Evolutionary conservation across 1,284 basidiomycete species (phyloP).

Genomic region (Phlebopus sp.): DNA sequence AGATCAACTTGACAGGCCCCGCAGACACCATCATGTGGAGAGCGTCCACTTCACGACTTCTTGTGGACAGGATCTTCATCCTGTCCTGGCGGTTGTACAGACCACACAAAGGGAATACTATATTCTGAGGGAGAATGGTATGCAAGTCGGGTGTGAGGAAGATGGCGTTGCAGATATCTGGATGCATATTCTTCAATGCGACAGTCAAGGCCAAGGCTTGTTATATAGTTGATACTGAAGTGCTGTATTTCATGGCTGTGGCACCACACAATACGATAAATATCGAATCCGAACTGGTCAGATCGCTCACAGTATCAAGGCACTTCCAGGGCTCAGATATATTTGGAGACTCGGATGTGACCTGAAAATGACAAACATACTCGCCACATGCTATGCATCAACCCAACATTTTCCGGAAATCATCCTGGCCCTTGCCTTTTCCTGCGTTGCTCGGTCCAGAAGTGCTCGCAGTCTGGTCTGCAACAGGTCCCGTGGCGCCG

Average conservation of each 20-base stretch:
- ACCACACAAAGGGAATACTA: conserved; percentile 65
- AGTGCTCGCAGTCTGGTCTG: conserved; percentile 11
- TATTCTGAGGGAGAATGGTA: conserved; percentile 67
- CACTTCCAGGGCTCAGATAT: too few species aligned
- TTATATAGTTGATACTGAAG: conserved; percentile 28
- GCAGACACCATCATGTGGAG: conserved; percentile 72
- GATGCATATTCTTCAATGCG: conserved; percentile 57
- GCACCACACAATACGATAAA: too few species aligned
- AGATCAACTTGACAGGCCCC: conserved; percentile 2
- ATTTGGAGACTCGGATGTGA: too few species aligned
- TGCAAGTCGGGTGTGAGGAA: conserved; percentile 74
- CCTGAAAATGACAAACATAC: too few species aligned
- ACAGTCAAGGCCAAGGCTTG: conserved; percentile 38
- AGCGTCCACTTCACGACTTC: conserved; percentile 59
- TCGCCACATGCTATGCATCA: conserved; percentile 6
- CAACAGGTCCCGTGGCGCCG: conserved; percentile 21
- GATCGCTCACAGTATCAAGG: too few species aligned
- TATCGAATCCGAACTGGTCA: too few species aligned
- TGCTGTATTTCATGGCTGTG: too few species aligned
- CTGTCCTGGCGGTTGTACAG: conserved; percentile 62
- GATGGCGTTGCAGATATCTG: conserved; percentile 61
- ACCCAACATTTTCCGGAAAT: conserved; percentile 74
- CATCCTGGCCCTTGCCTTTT: conserved; percentile 63
- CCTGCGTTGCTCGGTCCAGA: conserved; percentile 20
- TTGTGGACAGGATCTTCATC: conserved; percentile 45